phyloP scores from a whole-genome alignment of 345 rosid species.

The Crucihimalaya himalaica region DNA sequence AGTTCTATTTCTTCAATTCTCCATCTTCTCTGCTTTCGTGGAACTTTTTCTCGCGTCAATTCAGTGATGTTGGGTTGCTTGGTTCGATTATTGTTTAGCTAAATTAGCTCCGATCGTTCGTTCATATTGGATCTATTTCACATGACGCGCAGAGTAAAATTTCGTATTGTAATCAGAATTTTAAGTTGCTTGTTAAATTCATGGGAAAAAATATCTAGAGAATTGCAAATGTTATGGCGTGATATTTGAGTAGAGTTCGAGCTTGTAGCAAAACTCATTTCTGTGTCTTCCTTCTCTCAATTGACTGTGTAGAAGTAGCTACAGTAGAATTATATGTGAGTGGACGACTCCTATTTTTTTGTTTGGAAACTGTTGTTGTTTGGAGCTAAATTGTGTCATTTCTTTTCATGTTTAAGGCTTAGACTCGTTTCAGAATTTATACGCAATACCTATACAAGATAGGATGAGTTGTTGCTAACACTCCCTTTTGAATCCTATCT shows the following conservation, averaged over 20 bases:
- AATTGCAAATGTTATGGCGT: conserved; percentile 1
- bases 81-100: not conserved
- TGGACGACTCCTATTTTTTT: not conserved
- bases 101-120: conserved; percentile 2
- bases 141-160: not conserved
- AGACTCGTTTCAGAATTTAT: not conserved
- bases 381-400: conserved; percentile 7
- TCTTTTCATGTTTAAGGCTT: not conserved
- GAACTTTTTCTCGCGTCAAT: not conserved
- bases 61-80: conserved; percentile 30
- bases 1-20: conserved; percentile 23
- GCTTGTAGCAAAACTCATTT: not conserved
- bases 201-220: not conserved
- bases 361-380: conserved; percentile 11
- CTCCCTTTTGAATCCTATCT: not conserved
- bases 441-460: not conserved
- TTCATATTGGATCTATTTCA: conserved; percentile 22
- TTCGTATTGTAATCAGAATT: not conserved
- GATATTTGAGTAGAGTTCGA: not conserved
- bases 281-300: not conserved
- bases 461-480: not conserved
- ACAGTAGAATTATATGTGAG: not conserved
- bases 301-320: conserved; percentile 20
- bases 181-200: not conserved
- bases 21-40: not conserved